Evolutionary conservation across 2,329 filamentous ascomycete species (phyloP).

Genomic region (Hymenoscyphus fructigenus): DNA sequence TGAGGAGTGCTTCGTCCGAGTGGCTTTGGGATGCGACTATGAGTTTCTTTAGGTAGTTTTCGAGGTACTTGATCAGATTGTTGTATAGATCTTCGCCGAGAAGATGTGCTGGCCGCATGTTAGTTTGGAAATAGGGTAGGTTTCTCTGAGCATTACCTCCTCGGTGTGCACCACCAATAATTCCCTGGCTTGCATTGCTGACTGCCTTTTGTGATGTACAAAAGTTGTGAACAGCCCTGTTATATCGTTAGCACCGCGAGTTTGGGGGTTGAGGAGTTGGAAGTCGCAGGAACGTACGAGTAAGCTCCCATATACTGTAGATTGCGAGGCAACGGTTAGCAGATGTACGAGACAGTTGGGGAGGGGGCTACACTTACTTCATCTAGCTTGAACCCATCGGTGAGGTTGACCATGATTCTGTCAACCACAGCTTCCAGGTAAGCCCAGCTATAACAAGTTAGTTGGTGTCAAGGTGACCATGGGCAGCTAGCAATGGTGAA

Average conservation of each 20-base stretch:
- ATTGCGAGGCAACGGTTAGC: conserved; percentile 11
- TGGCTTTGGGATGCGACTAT: conserved; percentile 73
- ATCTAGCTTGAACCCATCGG: conserved; percentile 90
- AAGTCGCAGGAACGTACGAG: conserved; percentile 56
- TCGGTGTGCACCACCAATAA: conserved; percentile 58
- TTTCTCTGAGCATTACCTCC: conserved; percentile 56
- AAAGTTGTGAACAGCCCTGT: conserved; percentile 92
- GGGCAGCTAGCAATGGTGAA: neutral
- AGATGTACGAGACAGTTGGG: conserved; percentile 7
- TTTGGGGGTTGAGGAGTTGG: neutral
- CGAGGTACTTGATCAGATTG: conserved; percentile 83
- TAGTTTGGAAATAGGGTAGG: conserved; percentile 10
- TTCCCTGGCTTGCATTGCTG: conserved; percentile 48
- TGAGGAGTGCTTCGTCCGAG: conserved; percentile 83
- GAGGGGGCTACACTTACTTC: conserved; percentile 55
- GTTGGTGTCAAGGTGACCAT: neutral
- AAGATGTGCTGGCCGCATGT: conserved; percentile 67
- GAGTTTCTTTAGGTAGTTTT: conserved; percentile 69
- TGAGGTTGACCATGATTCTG: conserved; percentile 89
- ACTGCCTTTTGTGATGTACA: conserved; percentile 97
- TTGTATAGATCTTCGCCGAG: conserved; percentile 95
- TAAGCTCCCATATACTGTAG: conserved; percentile 90
- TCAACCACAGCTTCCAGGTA: conserved; percentile 87
- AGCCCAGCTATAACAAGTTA: conserved; percentile 63
- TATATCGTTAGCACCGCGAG: conserved; percentile 38